Conservation (phyloP, 345 rosid species). For the Cardiospermum halicacabum region DNA sequence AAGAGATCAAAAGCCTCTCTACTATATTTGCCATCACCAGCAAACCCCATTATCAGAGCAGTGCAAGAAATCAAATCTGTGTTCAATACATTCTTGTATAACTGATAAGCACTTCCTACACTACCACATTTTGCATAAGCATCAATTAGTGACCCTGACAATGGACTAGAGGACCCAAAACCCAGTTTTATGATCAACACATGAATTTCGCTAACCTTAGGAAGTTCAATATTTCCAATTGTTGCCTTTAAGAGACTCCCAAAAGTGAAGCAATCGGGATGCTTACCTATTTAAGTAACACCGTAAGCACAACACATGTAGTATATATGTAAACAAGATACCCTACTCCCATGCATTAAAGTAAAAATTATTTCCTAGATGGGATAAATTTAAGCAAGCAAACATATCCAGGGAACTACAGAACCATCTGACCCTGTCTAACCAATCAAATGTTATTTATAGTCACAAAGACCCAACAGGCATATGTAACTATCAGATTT, state of each 20-base stretch:
- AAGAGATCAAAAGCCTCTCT: slow-evolving; percentile 45
- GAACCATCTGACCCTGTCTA: neutral
- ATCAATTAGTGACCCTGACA: slow-evolving; percentile 53
- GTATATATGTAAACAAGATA: neutral
- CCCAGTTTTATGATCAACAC: slow-evolving; percentile 45
- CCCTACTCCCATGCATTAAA: neutral
- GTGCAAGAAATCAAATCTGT: slow-evolving; percentile 61
- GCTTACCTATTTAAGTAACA: slow-evolving; percentile 34
- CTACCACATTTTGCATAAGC: slow-evolving; percentile 62
- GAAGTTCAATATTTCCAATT: slow-evolving; percentile 24
- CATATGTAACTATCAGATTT: neutral
- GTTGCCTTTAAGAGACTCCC: slow-evolving; percentile 61
- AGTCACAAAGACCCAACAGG: neutral
- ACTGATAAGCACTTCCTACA: slow-evolving; percentile 37
- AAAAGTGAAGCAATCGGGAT: slow-evolving; percentile 62
- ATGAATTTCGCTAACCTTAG: slow-evolving; percentile 46
- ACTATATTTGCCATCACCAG: slow-evolving; percentile 23
- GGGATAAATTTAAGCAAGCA: neutral
- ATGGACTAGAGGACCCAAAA: slow-evolving; percentile 29
- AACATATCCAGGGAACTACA: neutral
- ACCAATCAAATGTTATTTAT: neutral
- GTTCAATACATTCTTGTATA: slow-evolving; percentile 29
- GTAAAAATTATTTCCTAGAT: neutral
- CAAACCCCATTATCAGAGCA: slow-evolving; percentile 56
- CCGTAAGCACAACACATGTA: neutral